Evolutionary conservation across 306 rosid genomes (phyloP).

Genomic region (Prunus fruticosa): DNA sequence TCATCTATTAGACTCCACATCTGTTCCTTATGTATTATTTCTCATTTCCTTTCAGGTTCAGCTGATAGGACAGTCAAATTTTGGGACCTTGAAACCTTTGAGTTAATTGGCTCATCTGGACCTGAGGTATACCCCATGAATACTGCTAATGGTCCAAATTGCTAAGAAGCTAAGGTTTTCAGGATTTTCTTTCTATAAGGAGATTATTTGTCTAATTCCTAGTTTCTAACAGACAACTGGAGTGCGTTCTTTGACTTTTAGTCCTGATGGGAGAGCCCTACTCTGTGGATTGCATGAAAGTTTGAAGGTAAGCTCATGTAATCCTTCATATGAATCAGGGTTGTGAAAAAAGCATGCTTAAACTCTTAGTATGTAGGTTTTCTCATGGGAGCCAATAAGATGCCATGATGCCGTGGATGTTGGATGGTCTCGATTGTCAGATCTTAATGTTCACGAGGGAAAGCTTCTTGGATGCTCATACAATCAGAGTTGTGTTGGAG

Average conservation of each 20-base stretch:
- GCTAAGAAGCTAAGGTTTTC: not conserved
- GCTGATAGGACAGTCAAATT: slow-evolving; percentile 96
- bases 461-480: slow-evolving; percentile 98
- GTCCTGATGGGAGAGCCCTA: slow-evolving; percentile 95
- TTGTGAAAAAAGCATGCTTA: slow-evolving; percentile 15
- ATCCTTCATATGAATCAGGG: slow-evolving; percentile 23
- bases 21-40: not conserved
- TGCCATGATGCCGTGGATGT: slow-evolving; percentile 91
- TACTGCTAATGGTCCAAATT: slow-evolving; percentile 15
- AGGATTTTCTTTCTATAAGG: not conserved
- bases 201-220: slow-evolving; percentile 5
- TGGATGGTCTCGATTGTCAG: slow-evolving; percentile 96
- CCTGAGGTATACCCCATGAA: slow-evolving; percentile 69
- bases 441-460: slow-evolving; percentile 97
- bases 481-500: slow-evolving; percentile 99
- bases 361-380: slow-evolving; percentile 48
- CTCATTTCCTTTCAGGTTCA: slow-evolving; percentile 60
- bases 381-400: slow-evolving; percentile 96
- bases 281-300: slow-evolving; percentile 98
- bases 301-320: slow-evolving; percentile 64
- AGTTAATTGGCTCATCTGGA: slow-evolving; percentile 97
- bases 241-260: slow-evolving; percentile 87
- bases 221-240: slow-evolving; percentile 68
- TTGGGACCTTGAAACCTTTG: slow-evolving; percentile 99
- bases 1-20: not conserved